Conservation (phyloP, 108 stramenopile genomes). For the Cylindrotheca closterium region DNA sequence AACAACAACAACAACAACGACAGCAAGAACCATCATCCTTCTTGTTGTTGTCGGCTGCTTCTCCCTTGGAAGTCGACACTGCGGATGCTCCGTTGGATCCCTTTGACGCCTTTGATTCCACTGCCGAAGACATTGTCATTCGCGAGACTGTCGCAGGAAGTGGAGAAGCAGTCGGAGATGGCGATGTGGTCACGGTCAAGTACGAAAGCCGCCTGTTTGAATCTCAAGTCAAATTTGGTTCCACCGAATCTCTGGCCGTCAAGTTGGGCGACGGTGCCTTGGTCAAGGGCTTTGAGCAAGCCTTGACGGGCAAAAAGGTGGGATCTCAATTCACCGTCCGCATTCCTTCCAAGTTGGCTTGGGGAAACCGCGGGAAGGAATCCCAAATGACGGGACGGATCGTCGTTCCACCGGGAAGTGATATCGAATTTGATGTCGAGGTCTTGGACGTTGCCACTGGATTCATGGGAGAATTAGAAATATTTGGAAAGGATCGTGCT, state of each 20-base stretch:
- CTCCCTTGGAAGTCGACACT: neutral
- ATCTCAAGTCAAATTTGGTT: neutral
- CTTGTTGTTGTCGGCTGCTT: neutral
- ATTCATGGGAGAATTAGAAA: neutral
- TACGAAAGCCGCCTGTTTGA: neutral
- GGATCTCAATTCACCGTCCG: neutral
- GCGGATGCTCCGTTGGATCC: neutral
- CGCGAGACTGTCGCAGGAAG: neutral
- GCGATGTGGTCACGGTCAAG: neutral
- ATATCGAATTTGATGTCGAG: neutral
- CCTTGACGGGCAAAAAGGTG: neutral
- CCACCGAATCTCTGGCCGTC: neutral
- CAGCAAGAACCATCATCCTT: neutral
- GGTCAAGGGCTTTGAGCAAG: neutral
- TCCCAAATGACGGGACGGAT: neutral
- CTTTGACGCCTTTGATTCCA: neutral
- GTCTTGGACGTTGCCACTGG: neutral
- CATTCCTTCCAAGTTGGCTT: neutral
- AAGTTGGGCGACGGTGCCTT: neutral
- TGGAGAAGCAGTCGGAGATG: neutral
- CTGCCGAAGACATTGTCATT: neutral
- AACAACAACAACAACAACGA: neutral
- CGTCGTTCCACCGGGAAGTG: neutral
- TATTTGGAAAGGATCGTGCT: neutral
- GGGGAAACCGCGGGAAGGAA: neutral